Conservation (phyloP, 176 grass and related monocot genomes). For the Aegilops bicornis region DNA sequence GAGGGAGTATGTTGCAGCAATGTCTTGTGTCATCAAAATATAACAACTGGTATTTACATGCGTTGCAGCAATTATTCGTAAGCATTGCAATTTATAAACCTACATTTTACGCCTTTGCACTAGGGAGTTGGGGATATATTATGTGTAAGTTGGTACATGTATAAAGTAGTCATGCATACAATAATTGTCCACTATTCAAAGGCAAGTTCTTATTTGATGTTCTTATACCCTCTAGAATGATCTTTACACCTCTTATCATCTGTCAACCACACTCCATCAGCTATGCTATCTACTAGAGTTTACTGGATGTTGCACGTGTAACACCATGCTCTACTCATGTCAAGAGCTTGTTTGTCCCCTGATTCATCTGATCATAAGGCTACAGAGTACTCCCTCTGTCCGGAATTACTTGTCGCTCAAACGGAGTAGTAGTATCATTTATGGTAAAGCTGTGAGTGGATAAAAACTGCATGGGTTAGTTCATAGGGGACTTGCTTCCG, state of each 20-base stretch:
- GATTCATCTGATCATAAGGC: background rate
- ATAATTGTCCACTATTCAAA: background rate
- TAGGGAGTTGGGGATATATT: background rate
- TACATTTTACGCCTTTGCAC: background rate
- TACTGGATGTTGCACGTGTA: background rate
- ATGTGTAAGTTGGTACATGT: background rate
- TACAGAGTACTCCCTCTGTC: background rate
- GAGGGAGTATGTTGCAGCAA: background rate
- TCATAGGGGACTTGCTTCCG: background rate
- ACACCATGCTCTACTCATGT: background rate
- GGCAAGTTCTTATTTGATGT: background rate
- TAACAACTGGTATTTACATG: background rate
- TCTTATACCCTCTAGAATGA: background rate
- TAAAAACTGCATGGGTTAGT: background rate
- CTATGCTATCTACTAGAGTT: background rate
- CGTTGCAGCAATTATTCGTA: background rate
- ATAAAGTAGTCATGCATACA: background rate
- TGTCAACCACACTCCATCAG: background rate
- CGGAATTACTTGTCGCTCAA: too few relatives aligned
- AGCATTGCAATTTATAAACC: background rate
- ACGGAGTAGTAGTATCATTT: background rate
- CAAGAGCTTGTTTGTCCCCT: background rate
- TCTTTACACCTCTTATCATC: background rate
- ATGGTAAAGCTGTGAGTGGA: background rate
- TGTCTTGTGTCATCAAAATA: background rate